Evolutionary conservation across 2,329 filamentous ascomycete genomes (phyloP).

Genomic region (Camillea tinctor): DNA sequence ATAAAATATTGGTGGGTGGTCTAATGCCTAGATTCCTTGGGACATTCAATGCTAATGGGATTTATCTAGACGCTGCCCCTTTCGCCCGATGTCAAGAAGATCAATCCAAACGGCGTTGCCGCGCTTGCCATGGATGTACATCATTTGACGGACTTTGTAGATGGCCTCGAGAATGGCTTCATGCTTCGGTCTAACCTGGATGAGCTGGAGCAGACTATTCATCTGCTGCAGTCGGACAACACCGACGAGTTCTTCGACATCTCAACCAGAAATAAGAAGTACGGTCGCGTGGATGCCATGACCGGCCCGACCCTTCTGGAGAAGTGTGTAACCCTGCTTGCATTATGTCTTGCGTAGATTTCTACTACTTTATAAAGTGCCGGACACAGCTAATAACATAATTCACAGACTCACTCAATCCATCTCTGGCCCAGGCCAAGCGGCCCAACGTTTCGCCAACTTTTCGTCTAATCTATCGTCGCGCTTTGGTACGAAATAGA

Average conservation of each 20-base stretch:
- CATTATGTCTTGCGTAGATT: not conserved
- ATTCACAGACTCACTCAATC: constrained; percentile 59
- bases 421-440: constrained; percentile 56
- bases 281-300: constrained; percentile 85
- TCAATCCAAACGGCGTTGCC: constrained; percentile 82
- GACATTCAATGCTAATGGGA: not conserved
- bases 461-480: constrained; percentile 75
- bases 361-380: not conserved
- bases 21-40: not conserved
- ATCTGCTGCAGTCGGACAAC: constrained; percentile 82
- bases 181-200: constrained; percentile 87
- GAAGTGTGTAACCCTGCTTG: constrained; percentile 59
- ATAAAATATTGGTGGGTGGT: constrained; percentile 69
- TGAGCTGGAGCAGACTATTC: constrained; percentile 89
- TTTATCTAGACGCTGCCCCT: constrained; percentile 63
- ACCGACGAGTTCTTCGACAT: constrained; percentile 98
- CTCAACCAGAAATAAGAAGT: constrained; percentile 85
- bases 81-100: constrained; percentile 74
- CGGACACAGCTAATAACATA: constrained; percentile 23
- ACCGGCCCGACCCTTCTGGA: constrained; percentile 89
- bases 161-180: constrained; percentile 77
- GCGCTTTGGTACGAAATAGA: constrained; percentile 61
- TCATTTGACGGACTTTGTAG: constrained; percentile 83
- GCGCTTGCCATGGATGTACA: constrained; percentile 80
- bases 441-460: constrained; percentile 65